Evolutionary conservation across 2,329 filamentous ascomycete genomes (phyloP).

Genomic region (Mycocentrospora acerina): DNA sequence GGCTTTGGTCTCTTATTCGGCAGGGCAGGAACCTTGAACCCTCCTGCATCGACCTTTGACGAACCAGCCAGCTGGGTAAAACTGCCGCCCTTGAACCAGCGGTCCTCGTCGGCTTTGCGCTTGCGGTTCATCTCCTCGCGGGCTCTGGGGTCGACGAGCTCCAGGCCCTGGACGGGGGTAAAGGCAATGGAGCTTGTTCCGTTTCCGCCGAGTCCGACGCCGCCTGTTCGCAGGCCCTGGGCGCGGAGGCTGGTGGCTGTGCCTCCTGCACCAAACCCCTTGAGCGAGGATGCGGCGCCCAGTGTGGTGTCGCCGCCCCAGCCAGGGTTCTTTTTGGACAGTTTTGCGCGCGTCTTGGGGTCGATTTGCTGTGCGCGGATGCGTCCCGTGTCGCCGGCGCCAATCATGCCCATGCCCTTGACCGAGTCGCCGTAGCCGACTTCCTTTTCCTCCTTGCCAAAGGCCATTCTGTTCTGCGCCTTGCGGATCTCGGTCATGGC

Average conservation of each 20-base stretch:
- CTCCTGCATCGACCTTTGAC: constrained; percentile 56
- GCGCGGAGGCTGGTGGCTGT: constrained; percentile 71
- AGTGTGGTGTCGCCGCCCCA: constrained; percentile 74
- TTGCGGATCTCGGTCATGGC: constrained; percentile 97
- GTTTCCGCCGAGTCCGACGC: constrained; percentile 67
- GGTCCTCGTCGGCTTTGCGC: constrained; percentile 88
- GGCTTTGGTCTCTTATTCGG: constrained; percentile 67
- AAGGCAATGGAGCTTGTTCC: constrained; percentile 90
- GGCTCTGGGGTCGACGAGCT: constrained; percentile 91
- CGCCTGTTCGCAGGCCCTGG: constrained; percentile 76
- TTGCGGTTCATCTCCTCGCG: constrained; percentile 86
- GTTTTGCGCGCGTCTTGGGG: constrained; percentile 86
- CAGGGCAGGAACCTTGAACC: constrained; percentile 80
- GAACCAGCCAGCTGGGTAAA: constrained; percentile 74
- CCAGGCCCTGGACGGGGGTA: constrained; percentile 89
- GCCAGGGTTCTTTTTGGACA: constrained; percentile 92
- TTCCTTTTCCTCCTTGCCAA: constrained; percentile 93
- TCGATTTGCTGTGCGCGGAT: constrained; percentile 89
- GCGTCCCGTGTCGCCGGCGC: constrained; percentile 81
- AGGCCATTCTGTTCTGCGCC: constrained; percentile 92
- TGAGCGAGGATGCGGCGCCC: constrained; percentile 65
- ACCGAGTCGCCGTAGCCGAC: constrained; percentile 89
- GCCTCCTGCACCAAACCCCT: constrained; percentile 70
- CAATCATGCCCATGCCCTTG: constrained; percentile 92
- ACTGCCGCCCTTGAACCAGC: constrained; percentile 96